Conservation (phyloP, 176 grass and related monocot genomes). For the Saccharum spontaneum region DNA sequence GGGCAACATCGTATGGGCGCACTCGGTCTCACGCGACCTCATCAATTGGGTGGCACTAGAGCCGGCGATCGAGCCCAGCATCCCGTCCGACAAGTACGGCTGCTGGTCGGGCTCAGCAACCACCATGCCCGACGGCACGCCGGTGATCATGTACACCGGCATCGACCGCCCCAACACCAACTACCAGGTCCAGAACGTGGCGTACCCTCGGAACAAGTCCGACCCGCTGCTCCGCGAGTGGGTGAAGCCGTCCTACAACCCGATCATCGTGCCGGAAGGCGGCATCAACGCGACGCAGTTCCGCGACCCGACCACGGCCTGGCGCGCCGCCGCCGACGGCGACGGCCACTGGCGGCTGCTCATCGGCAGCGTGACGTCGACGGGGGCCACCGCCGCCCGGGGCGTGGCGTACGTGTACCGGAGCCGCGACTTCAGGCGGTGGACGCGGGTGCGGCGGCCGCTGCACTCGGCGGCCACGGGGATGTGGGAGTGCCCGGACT, state of each 20-base stretch:
- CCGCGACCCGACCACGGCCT: slow-evolving; percentile 69
- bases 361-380: slow-evolving; percentile 42
- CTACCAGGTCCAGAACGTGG: slow-evolving; percentile 76
- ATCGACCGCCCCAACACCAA: slow-evolving; percentile 18
- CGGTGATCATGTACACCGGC: slow-evolving; percentile 65
- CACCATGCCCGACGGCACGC: slow-evolving; percentile 41
- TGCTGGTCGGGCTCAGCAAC: slow-evolving; percentile 75
- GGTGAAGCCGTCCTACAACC: slow-evolving; percentile 63
- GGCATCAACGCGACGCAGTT: slow-evolving; percentile 60
- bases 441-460: slow-evolving; percentile 56
- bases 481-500: slow-evolving; percentile 95
- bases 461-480: slow-evolving; percentile 64
- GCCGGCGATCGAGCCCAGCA: slow-evolving; percentile 53
- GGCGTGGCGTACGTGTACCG: slow-evolving; percentile 57
- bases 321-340: not conserved
- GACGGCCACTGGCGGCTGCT: slow-evolving; percentile 58
- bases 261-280: slow-evolving; percentile 49
- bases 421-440: slow-evolving; percentile 62
- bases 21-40: slow-evolving; percentile 61
- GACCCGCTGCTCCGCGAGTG: slow-evolving; percentile 71
- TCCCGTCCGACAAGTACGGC: slow-evolving; percentile 52
- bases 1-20: slow-evolving; percentile 72
- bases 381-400: not conserved
- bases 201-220: slow-evolving; percentile 50
- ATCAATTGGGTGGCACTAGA: slow-evolving; percentile 68